Percentiles rank a stretch among this genome's conserved stretches.
These are phyloP conservation scores for Diaporthe ilicicola DNA, from an alignment of 2,329 filamentous ascomycete genomes.

Conservation along the genomic window DNA sequence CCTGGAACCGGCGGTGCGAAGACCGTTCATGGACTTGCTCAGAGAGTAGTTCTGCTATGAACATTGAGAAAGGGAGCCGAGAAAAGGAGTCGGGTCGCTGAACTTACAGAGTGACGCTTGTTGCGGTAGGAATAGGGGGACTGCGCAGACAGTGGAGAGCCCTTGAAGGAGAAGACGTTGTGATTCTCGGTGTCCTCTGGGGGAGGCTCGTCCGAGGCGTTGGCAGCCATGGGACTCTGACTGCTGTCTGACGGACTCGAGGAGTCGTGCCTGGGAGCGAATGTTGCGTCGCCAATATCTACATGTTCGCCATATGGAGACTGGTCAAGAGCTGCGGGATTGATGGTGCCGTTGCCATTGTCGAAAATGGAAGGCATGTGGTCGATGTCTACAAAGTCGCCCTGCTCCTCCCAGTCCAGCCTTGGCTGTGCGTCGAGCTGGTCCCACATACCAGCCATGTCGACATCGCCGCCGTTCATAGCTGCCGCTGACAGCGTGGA, in stretches of 20 bases:
- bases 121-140: conserved; percentile 40
- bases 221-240: conserved; percentile 50
- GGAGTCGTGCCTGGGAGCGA: conserved; percentile 37
- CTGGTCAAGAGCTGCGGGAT: conserved; percentile 44
- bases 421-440: conserved; percentile 16
- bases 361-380: conserved; percentile 48
- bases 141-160: conserved; percentile 29
- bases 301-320: conserved; percentile 42
- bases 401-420: conserved; percentile 51
- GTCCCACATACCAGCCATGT: conserved; percentile 46
- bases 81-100: not conserved
- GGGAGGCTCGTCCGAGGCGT: conserved; percentile 36
- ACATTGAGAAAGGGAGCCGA: conserved; percentile 38
- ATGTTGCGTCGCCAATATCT: conserved; percentile 42
- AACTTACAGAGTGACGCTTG: conserved; percentile 54
- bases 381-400: conserved; percentile 50
- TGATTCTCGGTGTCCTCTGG: conserved; percentile 19
- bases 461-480: conserved; percentile 50
- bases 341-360: conserved; percentile 45
- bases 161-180: conserved; percentile 24
- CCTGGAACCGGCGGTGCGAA: conserved; percentile 56
- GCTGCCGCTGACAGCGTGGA: conserved; percentile 55
- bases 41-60: conserved; percentile 58
- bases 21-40: conserved; percentile 58
- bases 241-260: conserved; percentile 51